These are phyloP conservation scores for Jackrogersella multiformis DNA, from an alignment of 495 filamentous ascomycete genomes.

Conservation along the genomic window DNA sequence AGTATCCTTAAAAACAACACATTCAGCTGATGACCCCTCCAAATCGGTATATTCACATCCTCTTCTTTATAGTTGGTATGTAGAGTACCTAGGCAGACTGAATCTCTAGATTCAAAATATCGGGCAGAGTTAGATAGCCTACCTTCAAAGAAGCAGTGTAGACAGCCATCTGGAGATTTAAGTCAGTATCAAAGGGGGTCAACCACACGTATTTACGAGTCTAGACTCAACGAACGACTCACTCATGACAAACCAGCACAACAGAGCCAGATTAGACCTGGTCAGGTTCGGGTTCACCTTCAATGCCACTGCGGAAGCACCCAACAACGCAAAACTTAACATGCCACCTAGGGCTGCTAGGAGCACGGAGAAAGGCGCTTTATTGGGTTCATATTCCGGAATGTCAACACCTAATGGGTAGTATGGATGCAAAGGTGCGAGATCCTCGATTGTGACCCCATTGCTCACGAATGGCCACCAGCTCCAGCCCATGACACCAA, in stretches of 20 bases:
- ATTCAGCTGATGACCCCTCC: neutral
- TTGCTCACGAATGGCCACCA: conserved; percentile 22
- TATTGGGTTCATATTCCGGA: conserved; percentile 65
- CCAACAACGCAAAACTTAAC: conserved; percentile 54
- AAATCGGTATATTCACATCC: neutral
- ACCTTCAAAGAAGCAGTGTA: conserved; percentile 86
- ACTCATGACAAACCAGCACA: conserved; percentile 70
- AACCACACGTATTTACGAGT: neutral
- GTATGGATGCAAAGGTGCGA: conserved; percentile 67
- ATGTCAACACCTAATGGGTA: conserved; percentile 72
- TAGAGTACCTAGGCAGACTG: neutral
- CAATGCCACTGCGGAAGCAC: conserved; percentile 54
- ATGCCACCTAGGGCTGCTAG: conserved; percentile 58
- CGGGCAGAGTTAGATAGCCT: conserved; percentile 1
- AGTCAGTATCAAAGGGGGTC: conserved; percentile 15
- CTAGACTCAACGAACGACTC: conserved; percentile 55
- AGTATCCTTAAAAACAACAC: conserved; percentile 68
- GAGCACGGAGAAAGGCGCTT: conserved; percentile 56
- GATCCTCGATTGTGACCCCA: conserved; percentile 30
- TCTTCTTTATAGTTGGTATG: neutral
- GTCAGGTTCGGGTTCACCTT: conserved; percentile 52
- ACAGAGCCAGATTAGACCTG: conserved; percentile 54
- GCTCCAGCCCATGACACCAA: conserved; percentile 11
- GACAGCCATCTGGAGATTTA: conserved; percentile 55
- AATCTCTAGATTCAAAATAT: neutral